These are phyloP conservation scores for Polytrichum formosum DNA, from an alignment of 225 moss, liverwort and hornwort species.

Conservation along the genomic window DNA sequence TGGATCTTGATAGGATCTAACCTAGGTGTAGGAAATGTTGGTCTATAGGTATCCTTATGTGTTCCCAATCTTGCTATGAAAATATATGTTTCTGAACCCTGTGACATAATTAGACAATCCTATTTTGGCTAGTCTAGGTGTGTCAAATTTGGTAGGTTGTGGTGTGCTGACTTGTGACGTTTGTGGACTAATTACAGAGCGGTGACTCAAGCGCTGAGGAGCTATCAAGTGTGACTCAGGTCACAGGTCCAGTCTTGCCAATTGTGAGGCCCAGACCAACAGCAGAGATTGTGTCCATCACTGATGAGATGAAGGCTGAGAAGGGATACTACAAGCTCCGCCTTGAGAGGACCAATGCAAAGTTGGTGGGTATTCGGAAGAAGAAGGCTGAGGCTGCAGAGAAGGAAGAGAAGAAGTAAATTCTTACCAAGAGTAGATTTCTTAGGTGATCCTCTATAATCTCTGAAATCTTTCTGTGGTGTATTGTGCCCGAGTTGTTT, in stretches of 20 bases:
- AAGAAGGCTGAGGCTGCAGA: slow-evolving; percentile 54
- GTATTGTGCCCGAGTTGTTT: too few species aligned
- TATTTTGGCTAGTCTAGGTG: not conserved
- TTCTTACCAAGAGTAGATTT: too few species aligned
- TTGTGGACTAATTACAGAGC: slow-evolving; percentile 15
- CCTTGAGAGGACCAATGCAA: slow-evolving; percentile 54
- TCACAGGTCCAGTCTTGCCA: slow-evolving; percentile 47
- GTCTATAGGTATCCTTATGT: too few species aligned
- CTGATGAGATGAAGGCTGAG: slow-evolving; percentile 47
- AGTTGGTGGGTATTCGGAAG: slow-evolving; percentile 56
- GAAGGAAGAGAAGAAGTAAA: slow-evolving; percentile 70
- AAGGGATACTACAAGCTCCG: slow-evolving; percentile 61
- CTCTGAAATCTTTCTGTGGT: too few species aligned
- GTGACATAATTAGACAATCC: not conserved
- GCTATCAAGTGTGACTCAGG: slow-evolving; percentile 49
- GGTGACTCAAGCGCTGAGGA: slow-evolving; percentile 57
- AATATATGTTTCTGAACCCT: not conserved
- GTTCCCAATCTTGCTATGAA: too few species aligned
- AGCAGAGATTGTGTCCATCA: slow-evolving; percentile 46
- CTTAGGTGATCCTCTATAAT: too few species aligned
- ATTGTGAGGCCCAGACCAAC: slow-evolving; percentile 44
- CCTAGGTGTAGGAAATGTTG: too few species aligned
- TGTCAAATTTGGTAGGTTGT: not conserved
- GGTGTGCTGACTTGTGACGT: too few species aligned
- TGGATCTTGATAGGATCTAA: too few species aligned